Evolutionary conservation across 257 asterid genomes (phyloP).

Genomic region (Haberlea rhodopensis): DNA sequence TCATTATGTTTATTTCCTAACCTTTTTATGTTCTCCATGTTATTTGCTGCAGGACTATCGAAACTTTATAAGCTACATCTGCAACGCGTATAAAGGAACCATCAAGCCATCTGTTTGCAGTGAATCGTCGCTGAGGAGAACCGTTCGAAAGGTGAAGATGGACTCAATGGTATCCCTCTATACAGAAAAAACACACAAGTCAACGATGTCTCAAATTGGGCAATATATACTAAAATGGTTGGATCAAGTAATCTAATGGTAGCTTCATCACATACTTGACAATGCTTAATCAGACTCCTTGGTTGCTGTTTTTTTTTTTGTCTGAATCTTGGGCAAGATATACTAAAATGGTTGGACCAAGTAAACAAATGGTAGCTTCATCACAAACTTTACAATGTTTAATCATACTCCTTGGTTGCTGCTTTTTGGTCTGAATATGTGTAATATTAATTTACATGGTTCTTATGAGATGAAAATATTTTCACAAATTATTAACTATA

Average conservation of each 20-base stretch:
- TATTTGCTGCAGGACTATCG: conserved; percentile 43
- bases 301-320: conserved; percentile 17
- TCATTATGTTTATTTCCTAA: neutral
- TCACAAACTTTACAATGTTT: conserved; percentile 1
- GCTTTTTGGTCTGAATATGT: no score
- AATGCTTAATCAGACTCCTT: neutral
- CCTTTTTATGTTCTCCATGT: neutral
- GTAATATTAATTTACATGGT: no score
- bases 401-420: conserved; percentile 8
- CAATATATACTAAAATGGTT: conserved; percentile 32
- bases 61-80: conserved; percentile 37
- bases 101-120: conserved; percentile 41
- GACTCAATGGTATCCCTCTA: conserved; percentile 27
- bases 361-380: conserved; percentile 19
- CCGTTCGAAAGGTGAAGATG: conserved; percentile 38
- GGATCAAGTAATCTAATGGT: conserved; percentile 22
- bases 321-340: conserved; percentile 10
- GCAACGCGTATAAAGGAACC: conserved; percentile 50
- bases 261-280: conserved; percentile 11
- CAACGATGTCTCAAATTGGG: conserved; percentile 25
- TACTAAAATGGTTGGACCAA: conserved; percentile 34
- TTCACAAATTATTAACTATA: no score
- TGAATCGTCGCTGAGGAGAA: conserved; percentile 21
- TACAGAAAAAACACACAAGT: conserved; percentile 27
- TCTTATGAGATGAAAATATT: no score